Conservation (phyloP, 345 rosid genomes). For the Gossypioides kirkii region DNA sequence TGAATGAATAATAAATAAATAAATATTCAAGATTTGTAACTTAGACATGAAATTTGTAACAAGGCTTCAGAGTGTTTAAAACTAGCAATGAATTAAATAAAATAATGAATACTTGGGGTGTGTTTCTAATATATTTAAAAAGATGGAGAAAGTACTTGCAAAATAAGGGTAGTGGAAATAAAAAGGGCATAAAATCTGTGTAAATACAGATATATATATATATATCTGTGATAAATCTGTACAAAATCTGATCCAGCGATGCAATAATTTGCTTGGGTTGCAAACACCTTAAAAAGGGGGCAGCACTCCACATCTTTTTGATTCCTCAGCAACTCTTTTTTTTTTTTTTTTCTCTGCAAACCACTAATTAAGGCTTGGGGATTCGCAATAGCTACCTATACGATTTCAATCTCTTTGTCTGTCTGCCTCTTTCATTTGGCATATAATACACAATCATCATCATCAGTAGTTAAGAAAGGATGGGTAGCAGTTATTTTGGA, state of each 20-base stretch:
- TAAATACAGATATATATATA: conserved; percentile 28
- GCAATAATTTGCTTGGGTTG: conserved; percentile 56
- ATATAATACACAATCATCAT: not conserved
- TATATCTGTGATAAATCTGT: conserved; percentile 48
- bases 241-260: conserved; percentile 88
- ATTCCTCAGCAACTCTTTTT: conserved; percentile 23
- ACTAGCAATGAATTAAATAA: not conserved
- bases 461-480: conserved; percentile 13
- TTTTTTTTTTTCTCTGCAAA: conserved; percentile 7
- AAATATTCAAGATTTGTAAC: too few species aligned
- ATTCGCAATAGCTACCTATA: not conserved
- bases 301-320: conserved; percentile 36
- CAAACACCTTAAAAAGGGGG: conserved; percentile 39
- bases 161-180: conserved; percentile 17
- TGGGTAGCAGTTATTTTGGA: conserved; percentile 83
- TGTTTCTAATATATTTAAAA: not conserved
- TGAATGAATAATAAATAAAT: not conserved
- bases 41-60: too few species aligned
- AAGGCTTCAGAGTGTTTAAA: too few species aligned
- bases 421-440: not conserved
- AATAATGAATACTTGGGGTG: not conserved
- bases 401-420: not conserved
- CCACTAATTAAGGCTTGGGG: not conserved
- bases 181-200: conserved; percentile 66
- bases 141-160: conserved; percentile 11